Evolutionary conservation across 306 rosid genomes (phyloP).

Genomic region (Pyrus betulifolia): DNA sequence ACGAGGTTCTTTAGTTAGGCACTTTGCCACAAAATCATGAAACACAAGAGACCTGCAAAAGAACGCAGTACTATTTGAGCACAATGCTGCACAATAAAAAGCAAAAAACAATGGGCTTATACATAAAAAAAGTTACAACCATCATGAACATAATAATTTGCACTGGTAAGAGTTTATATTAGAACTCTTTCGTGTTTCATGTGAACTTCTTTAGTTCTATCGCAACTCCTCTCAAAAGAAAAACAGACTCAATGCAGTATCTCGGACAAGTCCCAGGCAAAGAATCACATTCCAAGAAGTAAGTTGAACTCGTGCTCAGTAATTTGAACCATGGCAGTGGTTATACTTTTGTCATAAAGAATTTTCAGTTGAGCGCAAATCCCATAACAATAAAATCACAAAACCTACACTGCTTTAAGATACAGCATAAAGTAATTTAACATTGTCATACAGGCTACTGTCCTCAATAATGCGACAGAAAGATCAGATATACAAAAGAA

Average conservation of each 20-base stretch:
- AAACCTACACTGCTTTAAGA: not conserved
- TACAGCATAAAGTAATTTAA: not conserved
- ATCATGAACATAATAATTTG: not conserved
- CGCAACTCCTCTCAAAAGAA: not conserved
- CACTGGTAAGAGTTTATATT: not conserved
- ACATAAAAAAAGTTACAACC: not conserved
- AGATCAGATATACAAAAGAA: constrained; percentile 2
- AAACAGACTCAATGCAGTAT: not conserved
- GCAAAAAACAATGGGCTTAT: not conserved
- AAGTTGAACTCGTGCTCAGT: not conserved
- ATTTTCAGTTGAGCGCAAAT: not conserved
- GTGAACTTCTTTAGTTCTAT: not conserved
- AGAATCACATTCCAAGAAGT: not conserved
- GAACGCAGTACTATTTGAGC: constrained; percentile 13
- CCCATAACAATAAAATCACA: not conserved
- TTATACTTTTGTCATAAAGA: not conserved
- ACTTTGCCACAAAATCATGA: constrained; percentile 96
- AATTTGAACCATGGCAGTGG: not conserved
- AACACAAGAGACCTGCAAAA: constrained; percentile 79
- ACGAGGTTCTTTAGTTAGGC: constrained; percentile 94
- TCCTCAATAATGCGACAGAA: constrained; percentile 6
- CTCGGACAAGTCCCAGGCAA: not conserved
- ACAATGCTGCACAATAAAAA: not conserved
- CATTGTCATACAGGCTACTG: not conserved
- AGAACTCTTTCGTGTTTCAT: not conserved